Evolutionary conservation across 2,329 filamentous ascomycete species (phyloP).

Genomic region (Hymenoscyphus repandus): DNA sequence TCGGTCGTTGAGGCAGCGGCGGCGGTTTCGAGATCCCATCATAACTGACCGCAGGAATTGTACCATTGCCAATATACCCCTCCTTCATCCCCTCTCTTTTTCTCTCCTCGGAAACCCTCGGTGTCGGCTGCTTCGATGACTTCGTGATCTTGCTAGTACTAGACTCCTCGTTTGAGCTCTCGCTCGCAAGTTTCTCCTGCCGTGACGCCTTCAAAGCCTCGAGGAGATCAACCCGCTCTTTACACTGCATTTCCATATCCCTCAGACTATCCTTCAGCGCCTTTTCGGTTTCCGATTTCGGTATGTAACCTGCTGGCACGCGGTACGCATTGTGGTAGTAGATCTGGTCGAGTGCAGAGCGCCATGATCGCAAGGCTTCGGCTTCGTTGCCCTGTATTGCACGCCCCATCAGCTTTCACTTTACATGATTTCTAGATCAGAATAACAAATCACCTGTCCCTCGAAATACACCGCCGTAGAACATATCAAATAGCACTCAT

Average conservation of each 20-base stretch:
- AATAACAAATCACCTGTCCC: constrained; percentile 59
- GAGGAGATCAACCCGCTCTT: constrained; percentile 84
- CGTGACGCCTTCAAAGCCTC: constrained; percentile 71
- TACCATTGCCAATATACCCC: constrained; percentile 74
- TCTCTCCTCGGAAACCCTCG: constrained; percentile 26
- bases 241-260: constrained; percentile 84
- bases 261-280: constrained; percentile 75
- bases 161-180: constrained; percentile 18
- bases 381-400: constrained; percentile 71
- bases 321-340: constrained; percentile 78
- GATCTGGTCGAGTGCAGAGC: constrained; percentile 80
- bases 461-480: constrained; percentile 97
- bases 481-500: constrained; percentile 91
- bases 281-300: constrained; percentile 77
- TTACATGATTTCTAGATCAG: too few species aligned
- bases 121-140: constrained; percentile 27
- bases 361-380: constrained; percentile 90
- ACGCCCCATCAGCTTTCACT: too few species aligned
- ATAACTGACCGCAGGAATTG: constrained; percentile 75
- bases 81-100: constrained; percentile 27
- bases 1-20: constrained; percentile 52
- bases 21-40: constrained; percentile 67
- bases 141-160: constrained; percentile 28
- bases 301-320: constrained; percentile 61
- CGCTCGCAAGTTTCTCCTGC: constrained; percentile 35